These are phyloP conservation scores for Cyberlindnera maritima DNA, from an alignment of 805 yeast genomes.

Conservation along the genomic window DNA sequence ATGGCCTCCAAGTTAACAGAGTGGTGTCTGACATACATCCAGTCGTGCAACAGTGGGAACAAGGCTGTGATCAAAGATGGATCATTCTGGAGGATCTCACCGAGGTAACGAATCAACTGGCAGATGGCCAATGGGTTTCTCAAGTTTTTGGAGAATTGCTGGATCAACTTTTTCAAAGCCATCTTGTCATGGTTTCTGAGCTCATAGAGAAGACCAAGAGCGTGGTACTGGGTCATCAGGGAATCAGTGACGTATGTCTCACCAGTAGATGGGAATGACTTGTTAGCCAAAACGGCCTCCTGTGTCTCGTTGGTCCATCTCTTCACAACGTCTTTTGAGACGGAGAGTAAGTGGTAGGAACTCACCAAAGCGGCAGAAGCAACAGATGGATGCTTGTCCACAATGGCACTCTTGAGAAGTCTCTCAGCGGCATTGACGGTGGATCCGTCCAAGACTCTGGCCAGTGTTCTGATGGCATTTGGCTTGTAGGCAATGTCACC, in stretches of 20 bases:
- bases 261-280: constrained; percentile 39
- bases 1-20: constrained; percentile 92
- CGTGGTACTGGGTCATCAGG: constrained; percentile 90
- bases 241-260: constrained; percentile 62
- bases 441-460: constrained; percentile 83
- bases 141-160: constrained; percentile 64
- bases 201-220: constrained; percentile 85
- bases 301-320: constrained; percentile 93
- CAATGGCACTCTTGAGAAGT: constrained; percentile 86
- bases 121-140: constrained; percentile 81
- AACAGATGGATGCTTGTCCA: constrained; percentile 82
- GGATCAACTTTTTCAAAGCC: constrained; percentile 89
- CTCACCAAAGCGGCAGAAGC: constrained; percentile 94
- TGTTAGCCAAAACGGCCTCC: constrained; percentile 70
- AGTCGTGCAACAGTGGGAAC: constrained; percentile 61
- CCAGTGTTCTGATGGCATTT: constrained; percentile 88
- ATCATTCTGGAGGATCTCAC: constrained; percentile 71
- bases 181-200: constrained; percentile 88
- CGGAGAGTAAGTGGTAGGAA: constrained; percentile 85
- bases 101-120: constrained; percentile 80
- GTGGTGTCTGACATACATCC: constrained; percentile 79
- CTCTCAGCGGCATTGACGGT: constrained; percentile 94
- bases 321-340: constrained; percentile 87
- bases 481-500: constrained; percentile 87
- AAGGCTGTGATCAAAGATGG: constrained; percentile 54